phyloP scores from a whole-genome alignment of 768 basidiomycete genomes.

The Boletus barrowsii region DNA sequence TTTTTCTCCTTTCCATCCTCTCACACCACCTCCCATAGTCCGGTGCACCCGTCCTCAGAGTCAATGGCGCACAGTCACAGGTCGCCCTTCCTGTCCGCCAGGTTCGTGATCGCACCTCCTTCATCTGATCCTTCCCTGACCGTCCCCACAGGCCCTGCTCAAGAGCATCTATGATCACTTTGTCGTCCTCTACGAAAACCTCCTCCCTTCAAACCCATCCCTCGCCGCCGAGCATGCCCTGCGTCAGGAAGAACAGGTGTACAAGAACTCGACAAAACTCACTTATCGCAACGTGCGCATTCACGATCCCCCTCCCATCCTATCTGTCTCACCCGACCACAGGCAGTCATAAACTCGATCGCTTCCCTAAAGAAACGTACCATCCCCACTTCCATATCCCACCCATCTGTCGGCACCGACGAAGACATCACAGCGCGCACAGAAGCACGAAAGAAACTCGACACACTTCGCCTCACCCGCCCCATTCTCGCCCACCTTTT shows the following conservation, averaged over 20 bases:
- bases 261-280: conserved; percentile 66
- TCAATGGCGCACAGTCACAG: conserved; percentile 66
- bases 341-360: conserved; percentile 54
- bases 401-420: conserved; percentile 79
- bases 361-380: conserved; percentile 51
- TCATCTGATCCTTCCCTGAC: neutral
- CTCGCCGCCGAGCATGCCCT: conserved; percentile 78
- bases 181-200: conserved; percentile 55
- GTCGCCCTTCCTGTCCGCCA: conserved; percentile 75
- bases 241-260: conserved; percentile 77
- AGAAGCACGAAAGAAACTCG: conserved; percentile 52
- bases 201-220: conserved; percentile 52
- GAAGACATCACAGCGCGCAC: conserved; percentile 54
- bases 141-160: conserved; percentile 56
- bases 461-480: conserved; percentile 51
- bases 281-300: conserved; percentile 78
- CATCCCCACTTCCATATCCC: conserved; percentile 52
- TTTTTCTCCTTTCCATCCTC: neutral
- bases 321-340: conserved; percentile 11
- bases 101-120: conserved; percentile 35
- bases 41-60: conserved; percentile 62
- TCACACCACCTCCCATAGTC: conserved; percentile 32
- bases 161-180: conserved; percentile 75
- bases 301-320: neutral
- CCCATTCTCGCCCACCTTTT: conserved; percentile 55